Evolutionary conservation across 768 basidiomycete genomes (phyloP), one percentile per base, ranked within the genome.

Genomic region (Trametes punicea): DNA sequence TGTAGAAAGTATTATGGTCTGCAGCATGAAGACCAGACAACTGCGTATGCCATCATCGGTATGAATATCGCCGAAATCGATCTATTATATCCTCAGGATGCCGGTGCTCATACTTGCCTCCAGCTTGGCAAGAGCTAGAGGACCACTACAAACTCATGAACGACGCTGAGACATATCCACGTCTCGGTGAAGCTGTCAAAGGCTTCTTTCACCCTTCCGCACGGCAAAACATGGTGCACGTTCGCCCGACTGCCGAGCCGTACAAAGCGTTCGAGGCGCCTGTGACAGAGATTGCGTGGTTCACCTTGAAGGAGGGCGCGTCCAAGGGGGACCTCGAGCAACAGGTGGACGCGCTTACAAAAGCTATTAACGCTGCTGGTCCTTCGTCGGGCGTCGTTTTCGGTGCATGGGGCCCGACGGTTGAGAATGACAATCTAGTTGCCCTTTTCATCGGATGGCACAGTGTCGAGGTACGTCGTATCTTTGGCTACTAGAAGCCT

Each of bases 91-190:
- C n/a, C 26, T 7, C 1, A 20, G 3, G 2, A 13, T 2, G 23
- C 3, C 30, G 20, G 20, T 33, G 13, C 48, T 38, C 5, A 27
- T 11, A 21, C 18, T 33, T 26, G 5, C 4, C 11, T 30, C 2
- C 31, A 64, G 63, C 48, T 6, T 64, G 63, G 63, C 51, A 59
- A n/a, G 20, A 46, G 11, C 23, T 50, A 13, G 60, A 52, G 39
- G 51, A 61, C 20, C 60, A 61, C 41, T 10, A 52, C 13, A 46
- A 34, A 25, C 41, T 64, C 20, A 60, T 61, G 42, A 44, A 47
- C 7, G 51, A 64, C 49, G 29, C 18, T 26, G 56, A 46, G 29
- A 40, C 21, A 8, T 66, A 60, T 46, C 57, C 61, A 1, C 25
- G 25, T 20, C 51, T 64, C 11, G 33, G 27, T 4, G 29, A 34